phyloP scores from a whole-genome alignment of 148 eudicot species.

The Rhododendron mucronatum region DNA sequence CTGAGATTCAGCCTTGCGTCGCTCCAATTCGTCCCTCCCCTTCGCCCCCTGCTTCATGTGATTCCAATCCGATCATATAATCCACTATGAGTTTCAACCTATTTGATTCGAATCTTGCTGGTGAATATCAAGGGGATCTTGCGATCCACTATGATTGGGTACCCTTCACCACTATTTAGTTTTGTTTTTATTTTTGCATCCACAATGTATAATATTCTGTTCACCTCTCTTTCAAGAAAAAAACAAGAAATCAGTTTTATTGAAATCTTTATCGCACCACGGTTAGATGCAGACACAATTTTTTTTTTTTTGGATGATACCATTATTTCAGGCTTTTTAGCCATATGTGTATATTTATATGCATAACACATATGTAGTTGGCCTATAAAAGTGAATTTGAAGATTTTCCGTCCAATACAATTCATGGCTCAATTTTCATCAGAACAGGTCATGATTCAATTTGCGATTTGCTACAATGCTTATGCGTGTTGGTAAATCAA shows the following conservation, averaged over 20 bases:
- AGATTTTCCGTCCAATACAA: background rate
- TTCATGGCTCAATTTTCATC: background rate
- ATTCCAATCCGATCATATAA: background rate
- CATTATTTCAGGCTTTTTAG: background rate
- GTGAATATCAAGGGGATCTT: background rate
- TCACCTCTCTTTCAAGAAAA: background rate
- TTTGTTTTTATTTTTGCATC: background rate
- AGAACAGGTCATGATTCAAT: background rate
- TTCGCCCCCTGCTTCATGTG: too few species aligned
- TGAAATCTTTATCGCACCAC: background rate
- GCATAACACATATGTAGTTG: background rate
- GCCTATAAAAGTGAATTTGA: background rate
- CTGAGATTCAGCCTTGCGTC: too few species aligned
- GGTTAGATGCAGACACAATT: background rate
- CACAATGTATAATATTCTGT: background rate
- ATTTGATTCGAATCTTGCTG: background rate
- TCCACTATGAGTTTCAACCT: background rate
- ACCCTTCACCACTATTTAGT: background rate
- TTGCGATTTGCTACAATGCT: background rate
- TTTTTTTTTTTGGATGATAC: background rate
- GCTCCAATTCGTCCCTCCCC: too few species aligned
- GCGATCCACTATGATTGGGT: background rate
- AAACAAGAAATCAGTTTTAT: background rate
- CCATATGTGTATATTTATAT: background rate
- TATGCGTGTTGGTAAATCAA: background rate